phyloP scores from a whole-genome alignment of 2,329 filamentous ascomycete species.

The Fusarium sp. region DNA sequence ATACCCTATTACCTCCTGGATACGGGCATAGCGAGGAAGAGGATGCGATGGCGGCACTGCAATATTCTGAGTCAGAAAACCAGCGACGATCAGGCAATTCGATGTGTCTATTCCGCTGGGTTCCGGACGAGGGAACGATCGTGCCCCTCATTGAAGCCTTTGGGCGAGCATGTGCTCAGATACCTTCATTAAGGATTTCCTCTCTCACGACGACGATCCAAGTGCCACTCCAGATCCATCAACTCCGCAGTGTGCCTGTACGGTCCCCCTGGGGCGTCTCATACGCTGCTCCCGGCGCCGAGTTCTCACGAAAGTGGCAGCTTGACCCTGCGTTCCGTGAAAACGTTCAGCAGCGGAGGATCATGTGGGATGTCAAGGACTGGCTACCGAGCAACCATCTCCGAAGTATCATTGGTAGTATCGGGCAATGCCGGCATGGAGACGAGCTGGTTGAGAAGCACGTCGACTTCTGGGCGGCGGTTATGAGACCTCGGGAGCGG shows the following conservation, averaged over 20 bases:
- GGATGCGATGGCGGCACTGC: conserved; percentile 22
- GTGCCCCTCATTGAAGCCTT: conserved; percentile 35
- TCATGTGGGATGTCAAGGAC: conserved; percentile 37
- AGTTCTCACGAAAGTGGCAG: conserved; percentile 31
- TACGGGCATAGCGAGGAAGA: conserved; percentile 33
- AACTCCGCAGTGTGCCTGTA: conserved; percentile 23
- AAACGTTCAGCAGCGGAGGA: conserved; percentile 24
- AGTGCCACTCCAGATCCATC: conserved; percentile 25
- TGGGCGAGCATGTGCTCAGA: conserved; percentile 33
- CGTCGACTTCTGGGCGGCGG: conserved; percentile 36
- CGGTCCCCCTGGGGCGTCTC: conserved; percentile 34
- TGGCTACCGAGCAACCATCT: conserved; percentile 26
- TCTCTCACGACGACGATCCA: conserved; percentile 33
- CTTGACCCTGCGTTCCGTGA: conserved; percentile 34
- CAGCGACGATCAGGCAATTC: conserved; percentile 29
- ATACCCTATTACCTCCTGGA: conserved; percentile 28
- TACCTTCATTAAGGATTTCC: conserved; percentile 27
- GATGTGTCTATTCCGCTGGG: conserved; percentile 38
- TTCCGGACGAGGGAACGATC: conserved; percentile 30
- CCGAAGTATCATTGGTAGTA: conserved; percentile 13
- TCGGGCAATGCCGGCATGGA: conserved; percentile 31
- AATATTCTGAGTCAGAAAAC: conserved; percentile 32
- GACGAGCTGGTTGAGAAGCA: conserved; percentile 34
- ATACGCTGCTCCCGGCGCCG: conserved; percentile 28
- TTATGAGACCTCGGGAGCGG: conserved; percentile 35